Base-by-base conservation (phyloP, 768 basidiomycete genomes). In the Myochromella boudieri region DNA sequence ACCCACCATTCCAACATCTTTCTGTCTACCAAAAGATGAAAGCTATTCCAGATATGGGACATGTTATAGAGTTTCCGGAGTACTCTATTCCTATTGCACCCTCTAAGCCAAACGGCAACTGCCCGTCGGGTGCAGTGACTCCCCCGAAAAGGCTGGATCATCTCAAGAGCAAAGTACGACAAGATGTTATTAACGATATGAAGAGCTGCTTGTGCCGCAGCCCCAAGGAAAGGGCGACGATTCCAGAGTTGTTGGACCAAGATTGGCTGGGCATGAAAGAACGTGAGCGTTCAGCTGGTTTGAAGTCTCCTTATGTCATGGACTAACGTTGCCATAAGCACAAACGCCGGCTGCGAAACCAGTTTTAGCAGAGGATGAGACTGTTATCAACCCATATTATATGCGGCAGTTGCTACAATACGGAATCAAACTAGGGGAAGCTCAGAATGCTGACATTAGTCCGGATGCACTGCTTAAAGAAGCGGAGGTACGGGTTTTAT, bases 1-100 rank as follows among this genome's bases (percentile, higher is more conserved):
- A 83, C 15, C 88, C 93, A 1, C 95, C 95, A 2, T 99, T 98
- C 74, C 83, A 89, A 29, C 84, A 88, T 53, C 77, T 95, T 15
- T 80, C 82, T 4, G 77, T 94, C 28, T 81, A 81, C 39, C 85
- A 90, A 58, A 97, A 97, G 71, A 94, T 97, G 89, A 86, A 85
- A 54, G 89, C 89, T 6, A 99, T 99, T 56, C 91, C 92, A 8
- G 87, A 95, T 65, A 68, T 78, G 9, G 68, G 72, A 1, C 77
- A 93, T 56, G 66, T 74, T 18, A 97, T 99, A 58, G 79, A 85
- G n/a, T 98, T 86, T 61, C 89, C 91, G 1, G 82, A 84, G 33
- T 77, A 78, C 53, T 74, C 87, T 3, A 65, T 73, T 4, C 87
- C 85, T 3, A 68, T 68, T 10, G 62, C 77, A 10, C 73, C 70